A percentile compares a stretch with the other conserved stretches of the same genome.
phyloP scores from a whole-genome alignment of 106 monocot species.

The Phalaenopsis aphrodite region DNA sequence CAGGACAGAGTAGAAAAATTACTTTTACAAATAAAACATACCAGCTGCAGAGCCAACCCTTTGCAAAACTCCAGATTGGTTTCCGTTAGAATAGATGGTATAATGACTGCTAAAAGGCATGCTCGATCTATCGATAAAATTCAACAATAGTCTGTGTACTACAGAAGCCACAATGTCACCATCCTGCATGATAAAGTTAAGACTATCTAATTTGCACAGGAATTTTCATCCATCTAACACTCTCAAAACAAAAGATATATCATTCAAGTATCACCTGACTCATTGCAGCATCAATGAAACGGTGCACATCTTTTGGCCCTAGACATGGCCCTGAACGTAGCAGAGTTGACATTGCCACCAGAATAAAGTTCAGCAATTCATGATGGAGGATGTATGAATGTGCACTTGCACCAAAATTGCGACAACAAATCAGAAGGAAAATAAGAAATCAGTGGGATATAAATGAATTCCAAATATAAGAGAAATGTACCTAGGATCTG shows the following conservation, averaged over 20 bases:
- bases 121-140: slow-evolving; percentile 59
- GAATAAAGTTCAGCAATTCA: slow-evolving; percentile 85
- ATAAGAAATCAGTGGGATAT: not conserved
- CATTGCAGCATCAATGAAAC: slow-evolving; percentile 93
- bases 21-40: slow-evolving; percentile 19
- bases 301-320: slow-evolving; percentile 71
- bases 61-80: slow-evolving; percentile 75
- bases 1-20: not conserved
- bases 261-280: slow-evolving; percentile 42
- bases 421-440: slow-evolving; percentile 27
- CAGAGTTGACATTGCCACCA: slow-evolving; percentile 93
- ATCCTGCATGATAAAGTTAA: slow-evolving; percentile 45
- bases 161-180: slow-evolving; percentile 50
- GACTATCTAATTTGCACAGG: not conserved
- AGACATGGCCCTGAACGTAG: slow-evolving; percentile 79
- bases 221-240: not conserved
- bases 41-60: slow-evolving; percentile 95
- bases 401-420: slow-evolving; percentile 45
- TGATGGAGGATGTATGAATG: slow-evolving; percentile 75
- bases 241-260: not conserved
- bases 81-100: slow-evolving; percentile 51
- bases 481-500: slow-evolving; percentile 74
- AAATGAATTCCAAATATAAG: slow-evolving; percentile 2
- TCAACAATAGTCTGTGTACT: slow-evolving; percentile 61
- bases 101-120: slow-evolving; percentile 43